A percentile compares a stretch with the other conserved stretches of the same genome.
phyloP scores from a whole-genome alignment of 352 stramenopile species.

The Plasmopara halstedii region DNA sequence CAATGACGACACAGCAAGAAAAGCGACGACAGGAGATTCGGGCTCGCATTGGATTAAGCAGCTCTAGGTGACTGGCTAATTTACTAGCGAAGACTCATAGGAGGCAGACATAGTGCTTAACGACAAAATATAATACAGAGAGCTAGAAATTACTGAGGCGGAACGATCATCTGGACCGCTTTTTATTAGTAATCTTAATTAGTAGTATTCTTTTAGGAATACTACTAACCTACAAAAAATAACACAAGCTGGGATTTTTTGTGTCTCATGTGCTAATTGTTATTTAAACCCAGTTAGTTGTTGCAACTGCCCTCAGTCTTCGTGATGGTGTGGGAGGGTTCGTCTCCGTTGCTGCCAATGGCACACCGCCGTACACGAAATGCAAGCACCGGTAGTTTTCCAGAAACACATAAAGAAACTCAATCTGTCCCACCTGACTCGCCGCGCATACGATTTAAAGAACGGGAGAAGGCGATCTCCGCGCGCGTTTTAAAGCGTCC shows the following conservation, averaged over 20 bases:
- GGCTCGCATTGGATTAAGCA: slow-evolving; percentile 27
- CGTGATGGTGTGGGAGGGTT: slow-evolving; percentile 23
- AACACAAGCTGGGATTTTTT: no score
- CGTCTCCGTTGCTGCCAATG: slow-evolving; percentile 23
- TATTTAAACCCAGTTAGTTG: background rate
- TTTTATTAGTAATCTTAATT: no score
- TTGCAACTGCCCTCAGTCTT: no score
- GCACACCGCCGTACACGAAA: slow-evolving; percentile 27
- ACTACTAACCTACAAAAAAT: no score
- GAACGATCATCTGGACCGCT: background rate
- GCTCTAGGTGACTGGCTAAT: slow-evolving; percentile 2
- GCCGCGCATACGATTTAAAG: slow-evolving; percentile 14
- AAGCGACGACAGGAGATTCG: slow-evolving; percentile 21
- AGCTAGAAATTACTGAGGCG: background rate
- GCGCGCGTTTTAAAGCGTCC: slow-evolving; percentile 3
- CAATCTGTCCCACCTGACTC: slow-evolving; percentile 1
- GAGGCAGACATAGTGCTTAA: no score
- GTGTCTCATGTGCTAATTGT: no score
- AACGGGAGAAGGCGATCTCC: slow-evolving; percentile 12
- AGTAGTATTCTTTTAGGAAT: no score
- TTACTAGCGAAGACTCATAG: background rate
- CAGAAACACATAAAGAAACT: slow-evolving; percentile 10
- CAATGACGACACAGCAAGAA: slow-evolving; percentile 12
- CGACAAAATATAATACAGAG: background rate
- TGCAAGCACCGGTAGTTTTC: slow-evolving; percentile 22